Percentiles rank a stretch among this genome's conserved stretches.
These are phyloP conservation scores for Magnolia kwangsiensis DNA, from an alignment of 164 flowering plant species.

Conservation along the genomic window DNA sequence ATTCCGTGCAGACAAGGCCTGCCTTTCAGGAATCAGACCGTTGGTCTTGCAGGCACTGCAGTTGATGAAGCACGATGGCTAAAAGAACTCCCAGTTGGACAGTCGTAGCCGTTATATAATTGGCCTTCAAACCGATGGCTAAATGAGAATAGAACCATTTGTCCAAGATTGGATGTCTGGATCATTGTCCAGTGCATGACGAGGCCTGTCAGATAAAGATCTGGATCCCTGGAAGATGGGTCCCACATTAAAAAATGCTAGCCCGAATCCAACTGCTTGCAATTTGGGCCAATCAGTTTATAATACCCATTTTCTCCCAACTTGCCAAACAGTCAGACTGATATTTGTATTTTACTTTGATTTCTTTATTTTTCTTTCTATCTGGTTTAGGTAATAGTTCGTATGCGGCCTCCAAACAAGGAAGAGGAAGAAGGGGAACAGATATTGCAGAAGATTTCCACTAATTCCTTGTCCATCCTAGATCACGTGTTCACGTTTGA, in stretches of 20 bases:
- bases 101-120: too few species aligned
- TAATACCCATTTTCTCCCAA: too few species aligned
- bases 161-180: too few species aligned
- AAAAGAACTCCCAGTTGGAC: too few species aligned
- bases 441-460: slow-evolving; percentile 55
- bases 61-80: too few species aligned
- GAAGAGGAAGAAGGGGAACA: slow-evolving; percentile 71
- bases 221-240: not conserved
- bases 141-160: too few species aligned
- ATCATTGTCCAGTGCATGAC: not conserved
- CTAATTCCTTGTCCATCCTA: slow-evolving; percentile 62
- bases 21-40: not conserved
- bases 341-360: not conserved
- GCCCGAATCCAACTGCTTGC: not conserved
- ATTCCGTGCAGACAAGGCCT: not conserved
- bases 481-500: slow-evolving; percentile 82
- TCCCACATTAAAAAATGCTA: not conserved
- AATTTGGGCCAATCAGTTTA: not conserved
- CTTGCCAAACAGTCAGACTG: too few species aligned
- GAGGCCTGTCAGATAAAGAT: not conserved
- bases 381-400: slow-evolving; percentile 58
- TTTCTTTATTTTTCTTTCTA: not conserved
- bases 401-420: slow-evolving; percentile 71
- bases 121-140: too few species aligned
- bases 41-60: not conserved